Conservation (phyloP, 1,284 basidiomycete genomes). For the Meira nashicola region DNA sequence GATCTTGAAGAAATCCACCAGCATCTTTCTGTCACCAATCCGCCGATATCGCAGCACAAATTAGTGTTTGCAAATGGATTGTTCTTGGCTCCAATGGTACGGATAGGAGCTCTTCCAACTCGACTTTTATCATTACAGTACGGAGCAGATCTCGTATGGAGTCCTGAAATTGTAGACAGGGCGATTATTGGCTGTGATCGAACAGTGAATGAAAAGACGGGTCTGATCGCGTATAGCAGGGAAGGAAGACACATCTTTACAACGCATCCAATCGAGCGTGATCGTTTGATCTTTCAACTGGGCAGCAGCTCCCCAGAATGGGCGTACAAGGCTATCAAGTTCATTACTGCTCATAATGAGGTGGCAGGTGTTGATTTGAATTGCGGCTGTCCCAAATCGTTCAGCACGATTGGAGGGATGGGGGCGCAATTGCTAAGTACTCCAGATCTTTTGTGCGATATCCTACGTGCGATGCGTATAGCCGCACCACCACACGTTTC, state of each 20-base stretch:
- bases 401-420: slow-evolving; percentile 92
- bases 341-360: slow-evolving; percentile 68
- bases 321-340: slow-evolving; percentile 83
- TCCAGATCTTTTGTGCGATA: slow-evolving; percentile 77
- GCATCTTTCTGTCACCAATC: too few relatives aligned
- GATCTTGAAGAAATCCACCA: too few relatives aligned
- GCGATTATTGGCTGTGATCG: slow-evolving; percentile 83
- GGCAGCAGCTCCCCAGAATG: slow-evolving; percentile 82
- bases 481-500: slow-evolving; percentile 59
- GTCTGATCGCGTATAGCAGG: slow-evolving; percentile 78
- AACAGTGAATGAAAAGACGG: slow-evolving; percentile 76
- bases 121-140: slow-evolving; percentile 83
- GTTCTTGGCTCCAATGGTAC: slow-evolving; percentile 51
- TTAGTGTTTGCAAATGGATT: slow-evolving; percentile 21
- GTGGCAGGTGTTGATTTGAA: slow-evolving; percentile 91
- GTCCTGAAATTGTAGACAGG: slow-evolving; percentile 92
- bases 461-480: slow-evolving; percentile 55
- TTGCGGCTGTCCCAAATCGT: slow-evolving; percentile 82
- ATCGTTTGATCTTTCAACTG: slow-evolving; percentile 63
- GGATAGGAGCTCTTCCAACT: slow-evolving; percentile 61
- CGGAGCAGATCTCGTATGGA: slow-evolving; percentile 92
- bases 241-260: slow-evolving; percentile 75
- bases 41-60: too few relatives aligned
- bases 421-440: slow-evolving; percentile 89
- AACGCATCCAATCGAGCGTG: slow-evolving; percentile 78